Base-by-base conservation (phyloP, 805 yeast genomes). In the Candida berthetii region DNA sequence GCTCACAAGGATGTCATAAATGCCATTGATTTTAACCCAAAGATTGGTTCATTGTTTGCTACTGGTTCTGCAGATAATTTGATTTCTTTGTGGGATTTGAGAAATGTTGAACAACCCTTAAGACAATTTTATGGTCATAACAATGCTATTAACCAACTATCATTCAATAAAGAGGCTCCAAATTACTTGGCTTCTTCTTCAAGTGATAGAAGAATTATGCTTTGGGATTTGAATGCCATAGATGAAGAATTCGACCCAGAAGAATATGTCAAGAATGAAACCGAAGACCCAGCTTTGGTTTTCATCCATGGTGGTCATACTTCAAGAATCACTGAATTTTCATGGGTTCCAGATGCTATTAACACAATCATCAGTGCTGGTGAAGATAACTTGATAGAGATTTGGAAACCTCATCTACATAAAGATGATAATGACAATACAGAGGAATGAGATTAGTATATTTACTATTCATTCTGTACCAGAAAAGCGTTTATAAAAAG, bases 261-360 rank as follows among this genome's bases (percentile, higher is more conserved):
- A 38, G 77, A 72, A 43, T 74, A 69, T 40, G 66, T 68, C 20
- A 83, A 74, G 48, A 81, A 75, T 47, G 71, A 72, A 24, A 72
- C 72, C 46, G 77, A 79, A 10, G 95, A 89, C 48, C 93, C 96
- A 6, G 83, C 88, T 57, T 71, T 88, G 43, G 62, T 65, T 19
- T 88, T 86, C 55, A 74, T 86, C 53, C 96, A 89, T 60, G 96
- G 95, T 14, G 96, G 96, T 11, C 96, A 88, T 62, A 78, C 89
- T 2, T 77, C 76, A 37, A 70, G 80, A 40, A 71, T 88, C 36
- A 70, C 79, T 42, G 91, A 82, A 48, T 65, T 82, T 37, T 79
- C 73, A 42, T 76, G 90, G 73, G 82, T 83, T 53, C 85, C 87
- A 2, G 60, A 56, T 9, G 61, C 82, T 37, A 68, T 71, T 20